phyloP scores from a whole-genome alignment of 1,284 basidiomycete genomes.

The Peniophora sp. region DNA sequence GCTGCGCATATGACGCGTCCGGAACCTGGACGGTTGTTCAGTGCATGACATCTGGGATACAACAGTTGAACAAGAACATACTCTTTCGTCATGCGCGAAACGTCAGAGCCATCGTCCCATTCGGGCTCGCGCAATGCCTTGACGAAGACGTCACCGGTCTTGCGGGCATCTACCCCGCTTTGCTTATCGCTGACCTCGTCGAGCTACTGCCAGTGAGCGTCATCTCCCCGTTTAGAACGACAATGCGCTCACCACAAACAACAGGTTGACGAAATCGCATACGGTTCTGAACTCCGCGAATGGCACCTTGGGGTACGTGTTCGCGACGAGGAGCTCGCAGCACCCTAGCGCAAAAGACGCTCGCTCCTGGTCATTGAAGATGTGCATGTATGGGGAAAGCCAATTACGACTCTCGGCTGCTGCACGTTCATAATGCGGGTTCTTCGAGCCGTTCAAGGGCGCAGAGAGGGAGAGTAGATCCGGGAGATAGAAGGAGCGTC shows the following conservation, averaged over 20 bases:
- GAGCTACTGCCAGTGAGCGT: constrained; percentile 17
- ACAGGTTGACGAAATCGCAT: constrained; percentile 59
- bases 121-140: constrained; percentile 42
- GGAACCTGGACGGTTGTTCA: neutral
- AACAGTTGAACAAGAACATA: constrained; percentile 20
- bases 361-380: constrained; percentile 53
- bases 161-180: constrained; percentile 43
- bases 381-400: constrained; percentile 49
- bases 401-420: constrained; percentile 50
- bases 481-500: constrained; percentile 37
- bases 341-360: constrained; percentile 52
- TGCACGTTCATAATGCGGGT: constrained; percentile 48
- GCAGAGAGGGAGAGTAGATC: constrained; percentile 42
- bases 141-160: constrained; percentile 45
- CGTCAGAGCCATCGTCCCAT: constrained; percentile 45
- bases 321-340: constrained; percentile 56
- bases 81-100: constrained; percentile 57
- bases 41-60: neutral
- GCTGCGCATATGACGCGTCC: constrained; percentile 1
- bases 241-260: constrained; percentile 35
- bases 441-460: constrained; percentile 36
- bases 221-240: no score
- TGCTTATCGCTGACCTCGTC: constrained; percentile 69
- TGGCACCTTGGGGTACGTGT: constrained; percentile 52
- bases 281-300: constrained; percentile 51